Conservation (phyloP, 139 green algal genomes). For the Microglena sp. region DNA sequence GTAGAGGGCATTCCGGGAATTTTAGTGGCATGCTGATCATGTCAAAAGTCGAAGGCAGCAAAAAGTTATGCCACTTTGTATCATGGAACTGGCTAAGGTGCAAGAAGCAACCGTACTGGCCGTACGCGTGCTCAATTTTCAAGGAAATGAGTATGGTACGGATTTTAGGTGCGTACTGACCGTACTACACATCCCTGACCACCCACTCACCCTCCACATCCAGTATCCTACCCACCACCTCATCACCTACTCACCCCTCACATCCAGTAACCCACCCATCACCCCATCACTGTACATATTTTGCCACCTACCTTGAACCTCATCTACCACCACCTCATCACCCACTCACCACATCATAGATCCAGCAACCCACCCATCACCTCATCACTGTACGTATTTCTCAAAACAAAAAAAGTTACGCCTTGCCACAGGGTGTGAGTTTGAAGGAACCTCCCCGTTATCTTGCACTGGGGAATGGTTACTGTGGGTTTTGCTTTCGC, state of each 20-base stretch:
- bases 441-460: constrained; percentile 84
- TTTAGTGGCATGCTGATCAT: neutral
- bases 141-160: no score
- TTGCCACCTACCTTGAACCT: neutral
- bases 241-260: neutral
- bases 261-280: neutral
- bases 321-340: neutral
- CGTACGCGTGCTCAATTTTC: no score
- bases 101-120: no score
- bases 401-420: neutral
- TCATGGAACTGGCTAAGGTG: no score
- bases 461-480: constrained; percentile 79
- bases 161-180: no score
- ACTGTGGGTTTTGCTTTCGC: neutral
- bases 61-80: no score
- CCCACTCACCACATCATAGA: no score
- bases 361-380: no score
- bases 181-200: no score
- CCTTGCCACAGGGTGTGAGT: constrained; percentile 6
- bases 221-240: neutral
- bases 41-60: no score
- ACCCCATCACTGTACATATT: neutral
- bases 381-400: neutral
- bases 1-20: neutral
- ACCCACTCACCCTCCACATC: neutral